Base-by-base conservation (phyloP, 305 asterid genomes). In the Solanum hybrid region DNA sequence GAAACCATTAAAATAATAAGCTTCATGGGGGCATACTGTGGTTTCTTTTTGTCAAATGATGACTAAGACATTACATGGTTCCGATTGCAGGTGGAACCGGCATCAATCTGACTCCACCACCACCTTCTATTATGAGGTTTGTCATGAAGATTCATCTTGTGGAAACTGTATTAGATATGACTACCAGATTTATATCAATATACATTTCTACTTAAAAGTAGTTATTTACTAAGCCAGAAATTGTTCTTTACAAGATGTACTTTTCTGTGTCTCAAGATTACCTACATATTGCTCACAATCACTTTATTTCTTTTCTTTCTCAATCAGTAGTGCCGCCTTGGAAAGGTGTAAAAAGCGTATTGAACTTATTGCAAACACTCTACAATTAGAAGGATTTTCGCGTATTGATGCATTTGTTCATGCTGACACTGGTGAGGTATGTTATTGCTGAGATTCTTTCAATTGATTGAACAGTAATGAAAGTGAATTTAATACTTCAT, bases 41-140 rank as follows among this genome's bases (percentile, higher is more conserved):
- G 24, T 22, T 85, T 85, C 88, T 84, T 51, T 29, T 37, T 85
- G 51, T 32, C 77, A 60, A 51, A 85, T 60, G 77, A 85, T 22
- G 77, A 85, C 88, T 22, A 85, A 80, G 75, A 42, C 32, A 77
- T 24, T 85, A 36, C 77, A 11, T 42, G 89, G 86, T 56, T 6
- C 64, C 51, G 81, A 11, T 36, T 93, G 92, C 95, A 96, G 99
- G 99, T 89, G 98, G 99, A 91, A 96, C 99, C 17, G 98, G 98
- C 92, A 94, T 96, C 92, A 96, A 96, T 91, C 92, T 96, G 94
- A 96, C 99, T 90, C 98, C 99, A 42, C 99, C 98, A 12, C 98
- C 99, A 42, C 93, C 91, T 66, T 95, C 99, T 84, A 96, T 95
- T 90, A 94, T 95, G 56, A 95, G 99, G 98, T 95, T 88, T 77